Percentiles rank a stretch among this genome's conserved stretches.
Evolutionary conservation across 805 yeast species (phyloP).

Genomic region (Limtongia smithiae): DNA sequence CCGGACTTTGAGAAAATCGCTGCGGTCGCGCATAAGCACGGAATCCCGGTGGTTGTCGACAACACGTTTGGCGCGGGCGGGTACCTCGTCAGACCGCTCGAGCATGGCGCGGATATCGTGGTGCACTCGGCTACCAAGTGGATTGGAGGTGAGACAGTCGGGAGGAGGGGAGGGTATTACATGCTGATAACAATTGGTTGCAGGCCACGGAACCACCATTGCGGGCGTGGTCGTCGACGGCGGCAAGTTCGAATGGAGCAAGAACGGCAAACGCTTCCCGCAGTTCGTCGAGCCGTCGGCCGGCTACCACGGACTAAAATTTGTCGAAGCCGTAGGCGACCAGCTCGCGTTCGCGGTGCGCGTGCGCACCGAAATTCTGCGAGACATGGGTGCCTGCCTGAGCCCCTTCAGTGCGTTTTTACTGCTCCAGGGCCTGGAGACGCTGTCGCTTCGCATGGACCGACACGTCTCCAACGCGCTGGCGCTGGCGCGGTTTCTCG

Average conservation of each 20-base stretch:
- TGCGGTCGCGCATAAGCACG: conserved; percentile 76
- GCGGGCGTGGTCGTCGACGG: conserved; percentile 89
- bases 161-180: background rate
- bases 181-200: background rate
- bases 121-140: conserved; percentile 95
- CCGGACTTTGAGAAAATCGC: conserved; percentile 83
- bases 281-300: conserved; percentile 87
- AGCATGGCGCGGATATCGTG: conserved; percentile 87
- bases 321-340: conserved; percentile 77
- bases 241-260: conserved; percentile 88
- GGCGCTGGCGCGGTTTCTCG: conserved; percentile 72
- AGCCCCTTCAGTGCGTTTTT: conserved; percentile 88
- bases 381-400: conserved; percentile 88
- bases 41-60: conserved; percentile 88
- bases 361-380: conserved; percentile 75
- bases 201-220: conserved; percentile 84
- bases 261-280: conserved; percentile 83
- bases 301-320: conserved; percentile 86
- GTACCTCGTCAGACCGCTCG: conserved; percentile 74
- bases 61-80: conserved; percentile 98
- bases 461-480: conserved; percentile 84
- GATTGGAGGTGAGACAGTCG: conserved; percentile 60
- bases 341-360: conserved; percentile 69
- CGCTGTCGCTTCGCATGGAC: conserved; percentile 88
- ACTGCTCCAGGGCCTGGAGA: conserved; percentile 87